Percentiles rank a stretch among this genome's conserved stretches.
These are phyloP conservation scores for Cryphonectria radicalis DNA, from an alignment of 2,329 filamentous ascomycete genomes.

Conservation along the genomic window DNA sequence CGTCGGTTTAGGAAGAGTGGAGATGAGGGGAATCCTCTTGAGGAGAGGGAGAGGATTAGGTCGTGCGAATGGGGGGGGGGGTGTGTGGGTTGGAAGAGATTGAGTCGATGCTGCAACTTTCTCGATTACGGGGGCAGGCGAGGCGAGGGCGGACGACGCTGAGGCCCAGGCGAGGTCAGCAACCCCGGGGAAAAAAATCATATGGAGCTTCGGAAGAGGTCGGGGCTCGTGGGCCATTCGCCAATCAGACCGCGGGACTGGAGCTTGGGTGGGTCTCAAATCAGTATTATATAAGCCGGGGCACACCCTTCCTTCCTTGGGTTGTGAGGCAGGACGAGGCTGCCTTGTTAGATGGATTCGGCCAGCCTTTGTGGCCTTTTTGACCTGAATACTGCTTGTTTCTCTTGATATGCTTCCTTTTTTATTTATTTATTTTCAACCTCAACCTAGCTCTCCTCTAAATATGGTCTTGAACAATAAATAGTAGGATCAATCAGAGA, in stretches of 20 bases:
- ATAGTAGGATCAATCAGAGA: not conserved
- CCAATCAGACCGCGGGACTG: constrained; percentile 24
- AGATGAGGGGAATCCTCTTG: not conserved
- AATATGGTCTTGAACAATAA: not conserved
- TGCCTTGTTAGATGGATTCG: too few relatives aligned
- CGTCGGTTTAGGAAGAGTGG: not conserved
- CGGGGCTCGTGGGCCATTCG: constrained; percentile 19
- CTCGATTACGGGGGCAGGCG: constrained; percentile 18
- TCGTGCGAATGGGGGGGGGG: constrained; percentile 10
- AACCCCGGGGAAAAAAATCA: constrained; percentile 24
- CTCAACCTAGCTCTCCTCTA: not conserved
- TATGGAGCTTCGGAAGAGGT: constrained; percentile 30
- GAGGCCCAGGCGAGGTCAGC: constrained; percentile 12
- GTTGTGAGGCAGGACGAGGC: not conserved
- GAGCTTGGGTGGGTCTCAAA: constrained; percentile 20
- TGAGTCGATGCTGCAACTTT: constrained; percentile 19
- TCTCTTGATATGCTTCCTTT: not conserved
- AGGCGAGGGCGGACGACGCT: constrained; percentile 23
- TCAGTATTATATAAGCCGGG: constrained; percentile 16
- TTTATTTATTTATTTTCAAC: not conserved
- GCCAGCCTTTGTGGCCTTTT: too few relatives aligned
- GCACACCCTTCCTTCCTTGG: not conserved
- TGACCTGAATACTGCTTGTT: too few relatives aligned
- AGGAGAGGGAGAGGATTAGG: not conserved
- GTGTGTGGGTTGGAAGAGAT: not conserved